Percentiles rank a stretch among this genome's conserved stretches.
These are phyloP conservation scores for Ogataea henricii DNA, from an alignment of 805 yeast genomes.

Conservation along the genomic window DNA sequence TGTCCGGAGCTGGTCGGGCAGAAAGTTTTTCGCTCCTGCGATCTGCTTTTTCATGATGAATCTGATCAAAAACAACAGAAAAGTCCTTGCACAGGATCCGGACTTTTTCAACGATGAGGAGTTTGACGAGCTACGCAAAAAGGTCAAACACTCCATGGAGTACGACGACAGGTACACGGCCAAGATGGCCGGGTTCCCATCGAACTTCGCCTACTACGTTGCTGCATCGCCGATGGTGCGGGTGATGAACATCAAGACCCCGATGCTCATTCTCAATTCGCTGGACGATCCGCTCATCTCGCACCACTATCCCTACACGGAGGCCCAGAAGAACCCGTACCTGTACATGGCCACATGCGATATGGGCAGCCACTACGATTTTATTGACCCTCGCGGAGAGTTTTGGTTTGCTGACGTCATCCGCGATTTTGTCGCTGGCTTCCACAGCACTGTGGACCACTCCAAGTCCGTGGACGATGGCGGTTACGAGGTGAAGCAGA, in stretches of 20 bases:
- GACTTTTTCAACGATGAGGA: conserved; percentile 29
- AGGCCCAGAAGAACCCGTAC: conserved; percentile 57
- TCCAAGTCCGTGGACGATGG: conserved; percentile 18
- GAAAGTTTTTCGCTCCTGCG: conserved; percentile 42
- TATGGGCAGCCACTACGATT: conserved; percentile 73
- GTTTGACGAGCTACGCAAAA: conserved; percentile 37
- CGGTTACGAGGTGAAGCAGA: conserved; percentile 22
- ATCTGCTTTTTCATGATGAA: conserved; percentile 44
- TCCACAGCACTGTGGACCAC: conserved; percentile 27
- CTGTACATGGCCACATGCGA: conserved; percentile 57
- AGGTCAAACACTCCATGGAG: conserved; percentile 46
- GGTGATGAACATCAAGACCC: conserved; percentile 57
- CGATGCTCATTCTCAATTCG: conserved; percentile 60
- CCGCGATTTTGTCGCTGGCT: conserved; percentile 41
- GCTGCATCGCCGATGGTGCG: conserved; percentile 64
- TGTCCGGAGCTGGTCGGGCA: conserved; percentile 40
- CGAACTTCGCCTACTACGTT: conserved; percentile 63
- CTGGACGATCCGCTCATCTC: conserved; percentile 69
- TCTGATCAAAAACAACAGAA: conserved; percentile 46
- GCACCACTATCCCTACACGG: conserved; percentile 51
- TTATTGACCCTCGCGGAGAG: conserved; percentile 43
- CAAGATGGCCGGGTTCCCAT: conserved; percentile 60
- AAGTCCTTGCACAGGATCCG: conserved; percentile 35
- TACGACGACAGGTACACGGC: conserved; percentile 67
- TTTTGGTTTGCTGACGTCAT: conserved; percentile 51